These are phyloP conservation scores for Lepidium didymum DNA, from an alignment of 345 rosid species.

Conservation along the genomic window DNA sequence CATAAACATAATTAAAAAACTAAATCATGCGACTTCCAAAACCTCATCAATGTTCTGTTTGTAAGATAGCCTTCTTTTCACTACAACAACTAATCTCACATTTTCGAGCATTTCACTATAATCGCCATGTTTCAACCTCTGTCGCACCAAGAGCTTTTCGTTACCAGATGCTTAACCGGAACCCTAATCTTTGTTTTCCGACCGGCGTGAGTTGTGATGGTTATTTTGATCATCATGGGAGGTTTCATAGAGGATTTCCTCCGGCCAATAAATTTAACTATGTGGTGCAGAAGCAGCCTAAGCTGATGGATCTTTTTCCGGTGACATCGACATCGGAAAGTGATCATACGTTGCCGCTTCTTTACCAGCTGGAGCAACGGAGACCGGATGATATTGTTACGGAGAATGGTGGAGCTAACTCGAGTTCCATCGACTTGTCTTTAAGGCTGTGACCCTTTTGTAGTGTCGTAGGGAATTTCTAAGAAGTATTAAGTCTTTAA, in stretches of 20 bases:
- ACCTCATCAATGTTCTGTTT: conserved; percentile 3
- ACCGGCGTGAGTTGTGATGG: background rate
- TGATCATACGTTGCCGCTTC: conserved; percentile 10
- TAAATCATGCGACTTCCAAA: background rate
- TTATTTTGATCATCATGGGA: background rate
- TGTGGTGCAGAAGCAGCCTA: background rate
- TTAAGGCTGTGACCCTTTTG: background rate
- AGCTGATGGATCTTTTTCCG: conserved; percentile 6
- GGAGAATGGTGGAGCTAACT: background rate
- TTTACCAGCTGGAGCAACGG: conserved; percentile 14
- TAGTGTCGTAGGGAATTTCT: background rate
- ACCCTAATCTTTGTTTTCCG: background rate
- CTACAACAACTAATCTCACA: conserved; percentile 3
- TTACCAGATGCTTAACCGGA: background rate
- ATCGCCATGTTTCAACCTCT: background rate
- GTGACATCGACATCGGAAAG: background rate
- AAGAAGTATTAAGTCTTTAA: background rate
- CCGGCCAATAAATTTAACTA: background rate
- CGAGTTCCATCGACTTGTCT: conserved; percentile 18
- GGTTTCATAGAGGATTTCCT: background rate
- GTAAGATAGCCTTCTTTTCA: background rate
- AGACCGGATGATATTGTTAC: background rate
- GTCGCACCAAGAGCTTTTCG: background rate
- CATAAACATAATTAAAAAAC: background rate
- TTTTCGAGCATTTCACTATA: background rate